Evolutionary conservation across 2,329 filamentous ascomycete species (phyloP), one percentile per base, ranked within the genome.

Genomic region (Clarireedia hainanense): DNA sequence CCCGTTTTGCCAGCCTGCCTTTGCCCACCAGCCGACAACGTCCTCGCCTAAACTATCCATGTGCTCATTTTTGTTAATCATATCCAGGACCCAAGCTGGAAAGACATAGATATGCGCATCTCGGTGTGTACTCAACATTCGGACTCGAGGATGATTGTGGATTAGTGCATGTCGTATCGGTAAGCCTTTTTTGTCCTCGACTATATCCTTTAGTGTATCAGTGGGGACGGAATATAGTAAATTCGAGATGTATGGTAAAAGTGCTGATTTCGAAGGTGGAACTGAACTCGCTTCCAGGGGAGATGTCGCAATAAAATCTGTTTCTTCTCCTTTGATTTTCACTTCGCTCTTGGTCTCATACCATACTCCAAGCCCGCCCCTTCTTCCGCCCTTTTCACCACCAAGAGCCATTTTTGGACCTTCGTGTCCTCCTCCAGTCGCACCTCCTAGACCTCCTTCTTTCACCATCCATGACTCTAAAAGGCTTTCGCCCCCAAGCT

Each of bases 61-160:
- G 10, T 80, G 84, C 30, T 91, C 86, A 65, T 96, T 95, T 59
- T 80, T 76, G 57, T 82, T 80, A 43, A 95, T 82, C 70, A 96
- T 88, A 53, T 95, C 86, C 65, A 96, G 81, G 7, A 95, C 80
- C 92, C 94, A 97, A 62, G 83, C 84, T 0, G 94, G 94, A 63
- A 99, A 89, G 60, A 99, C 83, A 71, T 99, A 99, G 57, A 97
- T 86, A 68, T 97, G 92, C 0, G 92, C 89, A 69, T 97, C 92
- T 43, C 94, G 83, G 69, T 95, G 86, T 4, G 85, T 89, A 14
- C 85, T 92, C 58, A 91, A 78, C 78, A 96, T 86, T 64, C 86
- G 86, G 43, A 95, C 77, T 36, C 83, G 82, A 9, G 89, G 84
- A 66, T 95, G 85, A 61, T 82, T 83, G 57, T 83, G 80, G 12